Base-by-base conservation (phyloP, 208 protist genomes). In the Acanthamoeba quina region DNA sequence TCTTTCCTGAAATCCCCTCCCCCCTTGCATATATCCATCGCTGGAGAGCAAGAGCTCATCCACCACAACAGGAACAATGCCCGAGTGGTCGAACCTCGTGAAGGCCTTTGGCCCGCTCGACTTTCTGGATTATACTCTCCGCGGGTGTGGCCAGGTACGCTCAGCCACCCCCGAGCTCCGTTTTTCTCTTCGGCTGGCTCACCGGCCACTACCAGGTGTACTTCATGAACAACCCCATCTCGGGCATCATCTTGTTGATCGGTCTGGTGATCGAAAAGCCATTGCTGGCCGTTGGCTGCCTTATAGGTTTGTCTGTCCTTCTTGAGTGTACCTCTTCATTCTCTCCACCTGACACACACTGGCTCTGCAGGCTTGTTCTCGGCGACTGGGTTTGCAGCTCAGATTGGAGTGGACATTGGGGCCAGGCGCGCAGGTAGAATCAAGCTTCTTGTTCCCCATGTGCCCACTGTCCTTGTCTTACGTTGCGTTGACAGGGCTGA, bases 181-280 rank as follows among this genome's bases (percentile, higher is more conserved):
- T 29, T 3, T 29, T n/a, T 29, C 26, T 3, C 60, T 66, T 5
- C 60, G 37, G 24, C 21, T n/a, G 21, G 5, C 24, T 72, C 52
- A 19, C 31, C 64, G 1, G 31, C 24, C 13, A 37, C 64, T n/a
- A n/a, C 15, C 37, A 76, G 68, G 78, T 86, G 17, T 86, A 86
- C 13, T 86, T 86, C 78, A 86, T 60, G 47, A 86, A 86, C 78
- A 86, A 86, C 34, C 78, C 78, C 24, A 58, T 86, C 78, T n/a
- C 78, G 6, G 78, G 78, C 7, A 5, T 86, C 19, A 9, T 86
- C 47, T 58, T 86, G 34, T 31, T 86, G 21, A 86, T 86, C 0
- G 78, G 78, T 24, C n/a, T 86, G 0, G 9, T 86, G 2, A 60
- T 86, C 0, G 78, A 86, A 29, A 60, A 86, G 41, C 47, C 78